Conservation (phyloP, 2,329 filamentous ascomycete species). For the Ilyonectria robusta region DNA sequence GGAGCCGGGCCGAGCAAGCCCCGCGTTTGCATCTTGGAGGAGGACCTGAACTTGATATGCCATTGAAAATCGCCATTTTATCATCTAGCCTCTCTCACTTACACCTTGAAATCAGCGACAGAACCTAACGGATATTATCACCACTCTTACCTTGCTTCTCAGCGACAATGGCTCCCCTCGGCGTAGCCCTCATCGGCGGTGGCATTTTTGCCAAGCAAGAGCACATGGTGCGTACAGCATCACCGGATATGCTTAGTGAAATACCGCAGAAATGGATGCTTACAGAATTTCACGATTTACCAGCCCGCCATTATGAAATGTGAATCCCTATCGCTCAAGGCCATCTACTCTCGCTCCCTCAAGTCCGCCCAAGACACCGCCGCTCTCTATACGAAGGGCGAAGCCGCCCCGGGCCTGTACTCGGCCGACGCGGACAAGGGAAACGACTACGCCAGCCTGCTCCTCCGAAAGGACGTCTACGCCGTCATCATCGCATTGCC, state of each 20-base stretch:
- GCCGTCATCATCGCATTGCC: conserved; percentile 74
- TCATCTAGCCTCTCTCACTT: too few relatives aligned
- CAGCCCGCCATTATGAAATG: conserved; percentile 72
- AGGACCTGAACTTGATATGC: not conserved
- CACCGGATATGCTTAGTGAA: not conserved
- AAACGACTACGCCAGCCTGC: conserved; percentile 64
- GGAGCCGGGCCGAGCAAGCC: conserved; percentile 11
- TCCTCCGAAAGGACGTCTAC: conserved; percentile 67
- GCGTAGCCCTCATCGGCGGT: conserved; percentile 73
- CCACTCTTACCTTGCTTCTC: not conserved
- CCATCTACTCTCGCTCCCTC: conserved; percentile 75
- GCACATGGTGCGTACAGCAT: conserved; percentile 62
- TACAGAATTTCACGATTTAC: conserved; percentile 2
- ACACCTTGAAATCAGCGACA: not conserved
- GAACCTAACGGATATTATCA: not conserved
- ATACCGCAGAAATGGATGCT: not conserved
- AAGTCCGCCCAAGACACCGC: conserved; percentile 66
- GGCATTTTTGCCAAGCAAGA: conserved; percentile 74
- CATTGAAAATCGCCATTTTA: not conserved
- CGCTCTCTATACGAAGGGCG: conserved; percentile 53
- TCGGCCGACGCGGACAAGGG: conserved; percentile 66
- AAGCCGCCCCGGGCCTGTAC: conserved; percentile 64
- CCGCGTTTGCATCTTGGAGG: conserved; percentile 7
- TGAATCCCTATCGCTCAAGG: conserved; percentile 68
- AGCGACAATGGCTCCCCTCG: conserved; percentile 55